These are phyloP conservation scores for Phytophthora litchii DNA, from an alignment of 352 stramenopile genomes.

Conservation along the genomic window DNA sequence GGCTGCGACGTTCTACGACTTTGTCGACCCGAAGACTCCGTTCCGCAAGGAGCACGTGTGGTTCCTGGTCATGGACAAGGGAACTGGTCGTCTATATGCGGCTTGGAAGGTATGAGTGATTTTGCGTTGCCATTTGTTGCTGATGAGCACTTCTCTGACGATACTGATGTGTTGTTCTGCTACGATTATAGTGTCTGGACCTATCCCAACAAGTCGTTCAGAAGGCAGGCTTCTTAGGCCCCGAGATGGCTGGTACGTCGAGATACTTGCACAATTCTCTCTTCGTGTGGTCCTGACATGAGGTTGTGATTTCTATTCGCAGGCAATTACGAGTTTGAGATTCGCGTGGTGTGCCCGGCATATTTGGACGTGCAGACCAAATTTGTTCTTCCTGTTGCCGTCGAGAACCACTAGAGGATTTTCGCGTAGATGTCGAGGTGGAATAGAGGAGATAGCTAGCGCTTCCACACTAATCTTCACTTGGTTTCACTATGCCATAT, in stretches of 20 bases:
- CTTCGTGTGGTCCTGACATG: not conserved
- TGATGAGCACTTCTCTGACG: slow-evolving; percentile 2
- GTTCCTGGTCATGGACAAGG: slow-evolving; percentile 73
- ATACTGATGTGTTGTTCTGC: slow-evolving; percentile 1
- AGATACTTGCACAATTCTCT: not conserved
- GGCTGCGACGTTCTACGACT: slow-evolving; percentile 73
- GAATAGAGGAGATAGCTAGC: too few species aligned
- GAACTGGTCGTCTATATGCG: slow-evolving; percentile 56
- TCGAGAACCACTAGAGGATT: slow-evolving; percentile 39
- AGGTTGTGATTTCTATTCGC: slow-evolving; percentile 4
- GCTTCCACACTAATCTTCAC: not conserved
- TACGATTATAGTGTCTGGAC: slow-evolving; percentile 49
- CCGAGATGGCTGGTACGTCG: slow-evolving; percentile 52
- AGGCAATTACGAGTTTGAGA: slow-evolving; percentile 79
- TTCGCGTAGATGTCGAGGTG: too few species aligned
- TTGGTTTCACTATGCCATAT: slow-evolving; percentile 12
- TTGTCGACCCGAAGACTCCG: slow-evolving; percentile 63
- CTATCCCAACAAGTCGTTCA: slow-evolving; percentile 53
- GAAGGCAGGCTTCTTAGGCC: slow-evolving; percentile 70
- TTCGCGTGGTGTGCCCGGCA: slow-evolving; percentile 66
- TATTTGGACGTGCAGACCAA: slow-evolving; percentile 70
- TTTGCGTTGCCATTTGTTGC: slow-evolving; percentile 1
- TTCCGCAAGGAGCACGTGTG: slow-evolving; percentile 82
- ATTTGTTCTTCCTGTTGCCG: slow-evolving; percentile 39
- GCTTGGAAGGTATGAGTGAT: slow-evolving; percentile 61